Base-by-base conservation (phyloP, 2,329 filamentous ascomycete genomes). In the Setomelanomma holmii region DNA sequence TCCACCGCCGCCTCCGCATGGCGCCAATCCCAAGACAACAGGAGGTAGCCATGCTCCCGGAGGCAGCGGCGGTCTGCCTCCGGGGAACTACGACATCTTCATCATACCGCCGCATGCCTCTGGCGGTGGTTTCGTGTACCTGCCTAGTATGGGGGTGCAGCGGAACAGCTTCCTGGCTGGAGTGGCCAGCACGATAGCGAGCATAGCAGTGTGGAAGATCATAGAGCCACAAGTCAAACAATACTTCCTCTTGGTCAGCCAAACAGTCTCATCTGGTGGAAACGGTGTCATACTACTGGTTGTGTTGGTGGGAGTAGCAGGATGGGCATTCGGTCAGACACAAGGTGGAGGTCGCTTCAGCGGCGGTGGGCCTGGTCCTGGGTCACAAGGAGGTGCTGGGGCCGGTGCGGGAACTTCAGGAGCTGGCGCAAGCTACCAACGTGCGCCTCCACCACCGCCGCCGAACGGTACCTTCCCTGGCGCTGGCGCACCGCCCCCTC, bases 61-160 rank as follows among this genome's bases (percentile, higher is more conserved):
- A 38, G 55, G 58, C 11, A 55, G 55, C 42, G 79, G 80, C 21
- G 89, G 89, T 50, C 80, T 97, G 41, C 93, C 93, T 2, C 83
- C 89, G 1, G 93, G 93, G 49, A 96, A 95, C 72, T 98, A 96
- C 76, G 93, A 98, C 79, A 96, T 98, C 71, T 97, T 97, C 79
- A 89, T 97, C 73, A 93, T 98, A 68, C 93, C 93, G 6, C 91
- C 93, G 40, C 92, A 96, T 75, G 93, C 92, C 10, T 84, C 93
- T 5, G 93, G 93, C 46, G 86, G 87, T 0, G 93, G 93, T 27
- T 97, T 97, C 75, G 80, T 98, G 22, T 97, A 98, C 74, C 84
- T 98, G n/a, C 93, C 93, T 0, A 96, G 93, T 0, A 76, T 98
- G 56, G 85, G 89, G 69, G 89, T 91, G 17, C 90, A 95, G 68